Evolutionary conservation across 768 basidiomycete genomes (phyloP).

Genomic region (Termitomyces sp.): DNA sequence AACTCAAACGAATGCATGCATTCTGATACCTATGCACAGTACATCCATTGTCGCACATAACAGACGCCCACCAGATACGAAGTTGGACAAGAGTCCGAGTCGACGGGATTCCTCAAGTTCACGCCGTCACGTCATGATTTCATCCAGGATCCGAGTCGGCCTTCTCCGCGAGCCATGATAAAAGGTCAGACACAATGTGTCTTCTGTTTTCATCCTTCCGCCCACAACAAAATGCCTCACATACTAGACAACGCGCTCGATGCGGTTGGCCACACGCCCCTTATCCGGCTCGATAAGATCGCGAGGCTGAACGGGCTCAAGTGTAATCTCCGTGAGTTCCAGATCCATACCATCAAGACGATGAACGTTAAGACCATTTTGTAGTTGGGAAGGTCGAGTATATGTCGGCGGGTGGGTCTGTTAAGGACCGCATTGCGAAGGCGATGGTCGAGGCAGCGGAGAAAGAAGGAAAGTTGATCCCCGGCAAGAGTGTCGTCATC

Average conservation of each 20-base stretch:
- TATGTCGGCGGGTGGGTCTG: conserved; percentile 87
- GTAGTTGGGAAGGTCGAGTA: conserved; percentile 90
- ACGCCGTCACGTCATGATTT: not conserved
- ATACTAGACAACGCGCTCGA: conserved; percentile 80
- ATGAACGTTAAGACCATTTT: not conserved
- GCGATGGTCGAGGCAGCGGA: conserved; percentile 97
- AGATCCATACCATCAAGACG: too few relatives aligned
- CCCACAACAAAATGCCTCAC: conserved; percentile 32
- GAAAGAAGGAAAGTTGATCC: conserved; percentile 77
- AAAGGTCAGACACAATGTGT: conserved; percentile 11
- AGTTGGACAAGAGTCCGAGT: not conserved
- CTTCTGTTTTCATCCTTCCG: not conserved
- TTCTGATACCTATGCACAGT: not conserved
- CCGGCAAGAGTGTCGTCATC: conserved; percentile 88
- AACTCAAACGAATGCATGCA: not conserved
- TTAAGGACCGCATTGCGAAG: conserved; percentile 96
- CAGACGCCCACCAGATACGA: too few relatives aligned
- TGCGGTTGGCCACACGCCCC: conserved; percentile 88
- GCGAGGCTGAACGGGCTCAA: conserved; percentile 71
- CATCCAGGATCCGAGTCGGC: conserved; percentile 7
- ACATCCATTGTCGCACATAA: not conserved
- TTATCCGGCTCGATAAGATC: conserved; percentile 82
- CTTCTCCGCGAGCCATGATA: not conserved
- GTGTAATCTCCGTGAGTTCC: conserved; percentile 82
- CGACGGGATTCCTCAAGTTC: not conserved